phyloP scores from a whole-genome alignment of 148 eudicot species.

The Cornus controversa region DNA sequence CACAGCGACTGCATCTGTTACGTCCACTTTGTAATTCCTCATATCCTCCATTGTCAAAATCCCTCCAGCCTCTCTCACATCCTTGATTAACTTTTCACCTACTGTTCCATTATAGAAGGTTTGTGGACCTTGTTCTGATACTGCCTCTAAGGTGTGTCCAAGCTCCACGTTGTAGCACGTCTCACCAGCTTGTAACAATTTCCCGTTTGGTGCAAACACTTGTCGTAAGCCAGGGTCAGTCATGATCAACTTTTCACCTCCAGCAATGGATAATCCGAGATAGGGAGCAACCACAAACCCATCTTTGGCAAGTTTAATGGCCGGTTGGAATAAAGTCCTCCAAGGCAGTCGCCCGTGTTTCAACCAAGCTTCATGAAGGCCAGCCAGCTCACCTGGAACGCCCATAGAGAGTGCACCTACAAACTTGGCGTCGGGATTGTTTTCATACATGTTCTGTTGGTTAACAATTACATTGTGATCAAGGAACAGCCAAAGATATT shows the following conservation, averaged over 20 bases:
- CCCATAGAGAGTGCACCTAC: slow-evolving; percentile 78
- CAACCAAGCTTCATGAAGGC: slow-evolving; percentile 78
- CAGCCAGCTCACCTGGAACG: slow-evolving; percentile 87
- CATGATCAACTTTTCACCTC: slow-evolving; percentile 25
- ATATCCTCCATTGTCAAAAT: slow-evolving; percentile 87
- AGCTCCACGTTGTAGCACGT: slow-evolving; percentile 73
- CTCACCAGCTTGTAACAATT: slow-evolving; percentile 69
- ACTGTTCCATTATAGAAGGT: slow-evolving; percentile 70
- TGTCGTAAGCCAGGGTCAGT: slow-evolving; percentile 64
- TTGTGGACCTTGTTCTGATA: slow-evolving; percentile 70
- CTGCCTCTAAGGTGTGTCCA: slow-evolving; percentile 51
- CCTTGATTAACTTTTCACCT: slow-evolving; percentile 67
- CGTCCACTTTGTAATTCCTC: slow-evolving; percentile 56
- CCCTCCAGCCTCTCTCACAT: slow-evolving; percentile 79
- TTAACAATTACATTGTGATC: not conserved
- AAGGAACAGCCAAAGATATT: not conserved
- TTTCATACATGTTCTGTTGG: slow-evolving; percentile 71
- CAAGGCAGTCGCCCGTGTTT: slow-evolving; percentile 75
- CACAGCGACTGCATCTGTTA: slow-evolving; percentile 52
- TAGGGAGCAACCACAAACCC: slow-evolving; percentile 73
- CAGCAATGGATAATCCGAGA: slow-evolving; percentile 39
- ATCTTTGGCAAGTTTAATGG: slow-evolving; percentile 59
- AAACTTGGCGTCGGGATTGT: slow-evolving; percentile 41
- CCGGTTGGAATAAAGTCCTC: slow-evolving; percentile 64
- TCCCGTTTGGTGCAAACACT: slow-evolving; percentile 79